Conservation (phyloP, 345 rosid genomes). For the Hibiscus syriacus region DNA sequence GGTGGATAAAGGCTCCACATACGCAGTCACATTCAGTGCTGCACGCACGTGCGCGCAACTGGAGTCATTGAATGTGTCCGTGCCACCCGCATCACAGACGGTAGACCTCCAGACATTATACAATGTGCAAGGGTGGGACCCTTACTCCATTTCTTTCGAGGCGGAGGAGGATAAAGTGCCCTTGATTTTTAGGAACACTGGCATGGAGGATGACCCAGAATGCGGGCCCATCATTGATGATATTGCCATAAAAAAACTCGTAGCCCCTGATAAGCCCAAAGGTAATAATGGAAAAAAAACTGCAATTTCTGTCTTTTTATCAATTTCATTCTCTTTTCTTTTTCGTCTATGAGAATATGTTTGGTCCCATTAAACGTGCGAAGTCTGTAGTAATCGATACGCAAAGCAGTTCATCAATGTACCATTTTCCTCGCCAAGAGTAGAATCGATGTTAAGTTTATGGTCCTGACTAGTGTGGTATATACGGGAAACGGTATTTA, state of each 20-base stretch:
- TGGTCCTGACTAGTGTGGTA: too few species aligned
- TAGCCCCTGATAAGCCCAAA: conserved; percentile 62
- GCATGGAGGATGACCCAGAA: conserved; percentile 97
- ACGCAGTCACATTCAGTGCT: conserved; percentile 90
- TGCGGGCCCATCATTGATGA: conserved; percentile 97
- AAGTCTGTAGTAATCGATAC: neutral
- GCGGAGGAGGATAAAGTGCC: conserved; percentile 49
- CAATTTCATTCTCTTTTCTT: neutral
- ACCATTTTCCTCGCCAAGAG: neutral
- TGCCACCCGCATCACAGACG: conserved; percentile 59
- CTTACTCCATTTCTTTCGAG: conserved; percentile 85
- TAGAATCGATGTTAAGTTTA: too few species aligned
- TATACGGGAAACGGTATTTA: too few species aligned
- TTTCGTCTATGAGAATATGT: neutral
- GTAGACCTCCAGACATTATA: conserved; percentile 89
- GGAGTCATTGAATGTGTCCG: conserved; percentile 87
- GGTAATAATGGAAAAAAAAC: conserved; percentile 27
- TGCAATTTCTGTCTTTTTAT: neutral
- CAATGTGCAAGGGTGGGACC: conserved; percentile 97
- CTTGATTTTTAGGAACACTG: conserved; percentile 68
- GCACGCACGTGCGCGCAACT: conserved; percentile 98
- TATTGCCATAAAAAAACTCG: conserved; percentile 79
- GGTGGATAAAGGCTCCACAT: conserved; percentile 71
- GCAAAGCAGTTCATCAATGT: too few species aligned
- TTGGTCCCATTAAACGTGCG: neutral